Percentiles rank a stretch among this genome's conserved stretches.
These are phyloP conservation scores for Paxillus ammoniavirescens DNA, from an alignment of 768 basidiomycete genomes.

Conservation along the genomic window DNA sequence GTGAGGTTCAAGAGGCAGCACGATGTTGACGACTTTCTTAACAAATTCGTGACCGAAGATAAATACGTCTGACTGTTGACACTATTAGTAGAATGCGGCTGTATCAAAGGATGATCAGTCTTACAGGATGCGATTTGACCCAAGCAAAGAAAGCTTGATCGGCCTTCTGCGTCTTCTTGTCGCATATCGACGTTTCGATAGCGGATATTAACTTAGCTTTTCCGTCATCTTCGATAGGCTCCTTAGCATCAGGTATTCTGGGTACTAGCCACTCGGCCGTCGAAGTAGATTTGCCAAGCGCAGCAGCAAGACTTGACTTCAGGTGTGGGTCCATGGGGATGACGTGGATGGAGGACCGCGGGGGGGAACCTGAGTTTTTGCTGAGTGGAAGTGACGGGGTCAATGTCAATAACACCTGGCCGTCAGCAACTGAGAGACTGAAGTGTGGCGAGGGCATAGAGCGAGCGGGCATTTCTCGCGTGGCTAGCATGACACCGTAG, in stretches of 20 bases:
- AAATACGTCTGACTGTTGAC: slow-evolving; percentile 15
- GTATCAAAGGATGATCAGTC: background rate
- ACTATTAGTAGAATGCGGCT: slow-evolving; percentile 8
- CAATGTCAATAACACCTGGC: slow-evolving; percentile 53
- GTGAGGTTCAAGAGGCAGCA: slow-evolving; percentile 43
- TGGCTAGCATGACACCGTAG: slow-evolving; percentile 61
- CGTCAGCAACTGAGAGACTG: slow-evolving; percentile 32
- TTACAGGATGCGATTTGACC: slow-evolving; percentile 39
- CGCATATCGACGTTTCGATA: slow-evolving; percentile 41
- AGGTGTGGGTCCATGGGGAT: slow-evolving; percentile 54
- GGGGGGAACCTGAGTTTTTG: slow-evolving; percentile 9
- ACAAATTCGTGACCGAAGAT: slow-evolving; percentile 51
- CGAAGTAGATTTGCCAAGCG: slow-evolving; percentile 51
- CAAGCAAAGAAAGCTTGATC: slow-evolving; percentile 63
- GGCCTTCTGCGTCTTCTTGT: slow-evolving; percentile 48
- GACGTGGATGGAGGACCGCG: slow-evolving; percentile 54
- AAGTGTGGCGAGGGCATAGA: slow-evolving; percentile 32
- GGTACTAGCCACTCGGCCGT: slow-evolving; percentile 46
- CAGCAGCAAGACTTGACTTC: slow-evolving; percentile 61
- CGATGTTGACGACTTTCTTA: slow-evolving; percentile 51
- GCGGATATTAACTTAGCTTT: slow-evolving; percentile 34
- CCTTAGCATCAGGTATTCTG: background rate
- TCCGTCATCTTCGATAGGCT: slow-evolving; percentile 16
- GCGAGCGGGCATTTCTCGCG: slow-evolving; percentile 50
- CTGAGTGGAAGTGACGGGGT: slow-evolving; percentile 31